Conservation (phyloP, 306 rosid species). For the Cajanus cajan region DNA sequence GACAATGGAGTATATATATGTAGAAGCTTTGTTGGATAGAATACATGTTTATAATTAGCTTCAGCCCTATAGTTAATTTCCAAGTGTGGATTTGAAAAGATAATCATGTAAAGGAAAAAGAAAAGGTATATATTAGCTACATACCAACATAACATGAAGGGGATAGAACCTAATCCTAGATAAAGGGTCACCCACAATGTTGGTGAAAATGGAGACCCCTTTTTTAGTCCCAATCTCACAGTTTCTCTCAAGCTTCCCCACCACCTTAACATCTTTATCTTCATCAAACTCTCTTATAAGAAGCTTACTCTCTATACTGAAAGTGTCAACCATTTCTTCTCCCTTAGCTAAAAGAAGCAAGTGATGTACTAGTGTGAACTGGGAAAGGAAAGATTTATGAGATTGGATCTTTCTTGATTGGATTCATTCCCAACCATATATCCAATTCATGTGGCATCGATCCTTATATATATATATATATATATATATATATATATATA, state of each 20-base stretch:
- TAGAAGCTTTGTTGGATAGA: slow-evolving; percentile 13
- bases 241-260: slow-evolving; percentile 75
- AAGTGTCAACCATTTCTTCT: slow-evolving; percentile 46
- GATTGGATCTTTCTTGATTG: slow-evolving; percentile 34
- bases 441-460: slow-evolving; percentile 28
- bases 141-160: slow-evolving; percentile 71
- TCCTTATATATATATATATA: slow-evolving; percentile 37
- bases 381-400: slow-evolving; percentile 23
- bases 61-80: slow-evolving; percentile 11
- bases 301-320: slow-evolving; percentile 42
- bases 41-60: not conserved
- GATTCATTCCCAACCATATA: slow-evolving; percentile 28
- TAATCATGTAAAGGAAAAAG: not conserved
- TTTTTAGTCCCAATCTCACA: slow-evolving; percentile 71
- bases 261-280: slow-evolving; percentile 63
- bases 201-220: slow-evolving; percentile 66
- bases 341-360: slow-evolving; percentile 29
- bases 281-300: slow-evolving; percentile 65
- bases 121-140: slow-evolving; percentile 20
- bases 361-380: slow-evolving; percentile 8
- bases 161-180: slow-evolving; percentile 77
- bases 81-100: slow-evolving; percentile 27
- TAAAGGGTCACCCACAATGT: slow-evolving; percentile 65
- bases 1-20: slow-evolving; percentile 11
- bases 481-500: not conserved